Evolutionary conservation across 2,329 filamentous ascomycete genomes (phyloP), one percentile per base, ranked within the genome.

Genomic region (Nectriaceae sp.): DNA sequence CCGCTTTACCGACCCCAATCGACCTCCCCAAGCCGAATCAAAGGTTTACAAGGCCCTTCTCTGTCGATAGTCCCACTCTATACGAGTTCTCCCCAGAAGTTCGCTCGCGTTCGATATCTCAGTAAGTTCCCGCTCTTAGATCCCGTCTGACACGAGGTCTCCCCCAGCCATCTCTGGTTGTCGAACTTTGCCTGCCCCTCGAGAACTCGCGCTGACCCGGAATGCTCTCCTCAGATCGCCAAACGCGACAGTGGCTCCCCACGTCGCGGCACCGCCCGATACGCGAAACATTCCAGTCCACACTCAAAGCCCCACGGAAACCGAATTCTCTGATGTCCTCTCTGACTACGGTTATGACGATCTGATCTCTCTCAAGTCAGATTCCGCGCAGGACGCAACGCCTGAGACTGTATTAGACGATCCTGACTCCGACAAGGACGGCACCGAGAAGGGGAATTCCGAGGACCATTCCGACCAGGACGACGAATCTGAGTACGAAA

Each of bases 11-110:
- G 10, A 66, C 68, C 31, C 68, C 60, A 41, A 65, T 70, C 44
- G 71, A 75, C 50, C 68, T 78, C 19, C 70, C 73, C 36, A 72
- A 72, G 52, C 77, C 79, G n/a, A 76, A 77, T 40, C 73, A 76
- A 52, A 69, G 80, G 42, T 82, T 80, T 61, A 73, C 74, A n/a
- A 74, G 81, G 52, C 75, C 77, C 24, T 78, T 69, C 57, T 78
- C 80, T 13, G 65, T 83, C 46, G 81, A 85, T 65, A 84, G 81
- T 63, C 82, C 81, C 52, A 84, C 80, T 24, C 68, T 85, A 41
- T 84, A 85, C 75, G 79, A 83, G 60, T 83, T 81, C 59, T 76
- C 77, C 36, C 47, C 59, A 18, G 52, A 59, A 42, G 47, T 55
- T 37, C 52, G 56, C 21, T 54, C 51, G 21, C 48, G 45, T 36